Evolutionary conservation across 2,329 filamentous ascomycete species (phyloP).

Genomic region (Acrocalymma vagum): DNA sequence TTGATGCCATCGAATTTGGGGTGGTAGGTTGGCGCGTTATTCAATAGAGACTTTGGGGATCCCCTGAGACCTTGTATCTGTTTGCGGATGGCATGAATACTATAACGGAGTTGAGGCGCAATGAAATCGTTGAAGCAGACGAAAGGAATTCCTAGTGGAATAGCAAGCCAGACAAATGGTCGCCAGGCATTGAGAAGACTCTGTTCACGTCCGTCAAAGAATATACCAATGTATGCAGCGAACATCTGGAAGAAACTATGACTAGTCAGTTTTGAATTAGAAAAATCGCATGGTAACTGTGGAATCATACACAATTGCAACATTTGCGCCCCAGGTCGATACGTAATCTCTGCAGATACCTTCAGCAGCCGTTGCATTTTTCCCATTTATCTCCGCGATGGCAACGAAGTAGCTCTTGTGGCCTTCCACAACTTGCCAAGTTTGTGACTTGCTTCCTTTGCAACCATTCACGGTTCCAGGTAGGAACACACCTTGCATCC

Average conservation of each 20-base stretch:
- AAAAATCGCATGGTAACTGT: neutral
- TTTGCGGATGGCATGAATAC: slow-evolving; percentile 1
- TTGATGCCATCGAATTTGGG: slow-evolving; percentile 11
- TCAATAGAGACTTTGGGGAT: too few relatives aligned
- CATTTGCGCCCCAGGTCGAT: slow-evolving; percentile 10
- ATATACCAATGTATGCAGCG: slow-evolving; percentile 24
- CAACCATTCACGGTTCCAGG: slow-evolving; percentile 12
- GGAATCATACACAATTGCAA: slow-evolving; percentile 16
- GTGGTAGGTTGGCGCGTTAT: too few relatives aligned
- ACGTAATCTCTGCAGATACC: slow-evolving; percentile 18
- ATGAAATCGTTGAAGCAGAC: slow-evolving; percentile 7
- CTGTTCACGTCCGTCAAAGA: slow-evolving; percentile 23
- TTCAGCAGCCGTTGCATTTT: slow-evolving; percentile 1
- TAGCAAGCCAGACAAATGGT: slow-evolving; percentile 16
- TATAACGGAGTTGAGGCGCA: slow-evolving; percentile 9
- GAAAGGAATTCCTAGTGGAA: slow-evolving; percentile 4
- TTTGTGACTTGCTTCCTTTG: slow-evolving; percentile 4
- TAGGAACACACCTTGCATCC: slow-evolving; percentile 20
- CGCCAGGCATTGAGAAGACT: slow-evolving; percentile 27
- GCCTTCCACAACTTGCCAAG: slow-evolving; percentile 16
- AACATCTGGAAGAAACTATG: slow-evolving; percentile 20
- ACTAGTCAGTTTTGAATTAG: slow-evolving; percentile 3
- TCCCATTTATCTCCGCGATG: slow-evolving; percentile 1
- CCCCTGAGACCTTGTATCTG: slow-evolving; percentile 1
- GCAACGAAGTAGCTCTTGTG: slow-evolving; percentile 20